A percentile compares a stretch with the other conserved stretches of the same genome.
phyloP scores from a whole-genome alignment of 768 basidiomycete genomes.

The Pleurotus platypus region DNA sequence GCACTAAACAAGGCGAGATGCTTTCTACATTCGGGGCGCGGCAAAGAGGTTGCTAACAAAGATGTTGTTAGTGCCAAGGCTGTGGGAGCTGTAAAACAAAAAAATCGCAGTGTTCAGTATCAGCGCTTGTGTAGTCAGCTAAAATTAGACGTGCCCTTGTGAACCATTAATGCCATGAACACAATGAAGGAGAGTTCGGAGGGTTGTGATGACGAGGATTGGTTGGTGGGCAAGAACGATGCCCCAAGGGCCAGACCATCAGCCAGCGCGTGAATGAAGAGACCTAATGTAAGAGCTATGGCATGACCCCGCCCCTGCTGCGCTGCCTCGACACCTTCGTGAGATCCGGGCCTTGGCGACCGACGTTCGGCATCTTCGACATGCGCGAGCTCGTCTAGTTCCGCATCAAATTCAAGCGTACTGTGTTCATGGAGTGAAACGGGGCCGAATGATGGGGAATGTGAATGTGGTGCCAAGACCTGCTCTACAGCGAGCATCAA shows the following conservation, averaged over 20 bases:
- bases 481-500: constrained; percentile 72
- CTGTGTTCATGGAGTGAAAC: constrained; percentile 18
- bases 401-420: constrained; percentile 50
- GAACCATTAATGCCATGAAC: constrained; percentile 86
- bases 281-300: constrained; percentile 77
- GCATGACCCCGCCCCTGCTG: constrained; percentile 28
- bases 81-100: constrained; percentile 65
- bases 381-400: constrained; percentile 54
- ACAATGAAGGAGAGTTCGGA: constrained; percentile 73
- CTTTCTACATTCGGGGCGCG: constrained; percentile 64
- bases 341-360: constrained; percentile 11
- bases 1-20: constrained; percentile 76
- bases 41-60: constrained; percentile 72
- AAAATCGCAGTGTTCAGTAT: not conserved
- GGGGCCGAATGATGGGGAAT: constrained; percentile 27
- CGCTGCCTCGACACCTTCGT: constrained; percentile 8
- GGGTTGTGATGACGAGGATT: constrained; percentile 20
- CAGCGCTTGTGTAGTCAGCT: not conserved
- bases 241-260: constrained; percentile 94
- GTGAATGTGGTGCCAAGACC: constrained; percentile 48
- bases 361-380: constrained; percentile 28
- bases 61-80: constrained; percentile 86
- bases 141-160: constrained; percentile 62
- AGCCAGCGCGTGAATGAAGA: constrained; percentile 84
- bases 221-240: constrained; percentile 41